Base-by-base conservation (phyloP, 805 yeast species). In the Wickerhamiella shivajii region DNA sequence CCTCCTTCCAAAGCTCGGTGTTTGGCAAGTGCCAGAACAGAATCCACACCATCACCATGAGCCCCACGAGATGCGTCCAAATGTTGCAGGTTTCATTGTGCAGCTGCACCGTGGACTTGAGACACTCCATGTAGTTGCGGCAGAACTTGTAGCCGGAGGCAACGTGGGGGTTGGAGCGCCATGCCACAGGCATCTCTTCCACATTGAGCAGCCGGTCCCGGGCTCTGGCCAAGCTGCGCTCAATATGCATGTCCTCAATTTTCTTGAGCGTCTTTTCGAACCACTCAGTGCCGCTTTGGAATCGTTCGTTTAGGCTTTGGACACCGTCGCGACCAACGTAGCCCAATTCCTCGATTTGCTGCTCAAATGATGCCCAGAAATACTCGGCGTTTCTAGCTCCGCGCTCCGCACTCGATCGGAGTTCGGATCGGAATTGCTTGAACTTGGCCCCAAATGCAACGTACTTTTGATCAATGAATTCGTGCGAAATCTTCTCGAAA, bases 81-180 rank as follows among this genome's bases (percentile, higher is more conserved):
- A 87, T 84, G 56, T 90, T 90, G 50, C 78, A 67, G 0, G 93
- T 69, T 54, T 87, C 98, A 52, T 87, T 87, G 56, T 90, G 97
- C 44, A 66, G 42, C 30, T 61, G 52, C 49, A 71, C 66, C 12
- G 84, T 59, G 30, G 85, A 70, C 39, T 61, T 54, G 19, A 77
- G 33, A 43, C 90, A 77, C 35, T 67, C 64, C 5, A 47, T 19
- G 49, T 77, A 84, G 25, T 68, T 65, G 37, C 69, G 59, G 40
- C 77, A 73, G 56, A 87, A 90, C 39, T 96, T 62, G 58, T 87
- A 90, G 3, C 97, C 97, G 36, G 70, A 60, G 14, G 77, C 61
- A 38, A 90, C 80, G 53, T 68, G 84, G 38, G 83, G 74, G 57
- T 90, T 87, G 56, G 85, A 96, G 49, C 93, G 69, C 93, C 95